A percentile compares a stretch with the other conserved stretches of the same genome.
These are phyloP conservation scores for Xeromyces bisporus DNA, from an alignment of 495 filamentous ascomycete species.

Conservation along the genomic window DNA sequence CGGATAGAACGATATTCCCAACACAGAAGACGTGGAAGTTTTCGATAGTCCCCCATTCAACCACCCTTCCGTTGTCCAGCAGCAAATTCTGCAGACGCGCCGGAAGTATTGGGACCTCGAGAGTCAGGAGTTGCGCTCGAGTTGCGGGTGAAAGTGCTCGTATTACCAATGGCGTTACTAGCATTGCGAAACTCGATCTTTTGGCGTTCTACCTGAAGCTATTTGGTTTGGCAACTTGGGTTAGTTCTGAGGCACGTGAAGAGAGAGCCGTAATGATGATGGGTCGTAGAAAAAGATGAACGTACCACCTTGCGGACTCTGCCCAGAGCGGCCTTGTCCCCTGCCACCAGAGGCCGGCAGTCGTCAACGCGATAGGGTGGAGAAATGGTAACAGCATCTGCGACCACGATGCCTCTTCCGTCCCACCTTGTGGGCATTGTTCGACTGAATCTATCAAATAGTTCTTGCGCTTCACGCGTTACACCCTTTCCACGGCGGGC, in stretches of 20 bases:
- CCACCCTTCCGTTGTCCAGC: slow-evolving; percentile 17
- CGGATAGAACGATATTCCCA: too few relatives aligned
- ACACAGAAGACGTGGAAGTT: too few relatives aligned
- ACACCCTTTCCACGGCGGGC: slow-evolving; percentile 43
- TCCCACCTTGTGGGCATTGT: slow-evolving; percentile 51
- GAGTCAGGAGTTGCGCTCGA: slow-evolving; percentile 1
- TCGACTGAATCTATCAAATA: slow-evolving; percentile 47
- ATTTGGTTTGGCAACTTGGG: neutral
- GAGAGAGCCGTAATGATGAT: too few relatives aligned
- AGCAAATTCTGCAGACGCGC: slow-evolving; percentile 8
- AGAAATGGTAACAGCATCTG: slow-evolving; percentile 44
- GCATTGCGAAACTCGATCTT: slow-evolving; percentile 32
- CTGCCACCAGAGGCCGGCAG: slow-evolving; percentile 32
- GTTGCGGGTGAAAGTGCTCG: slow-evolving; percentile 18
- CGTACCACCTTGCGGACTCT: slow-evolving; percentile 50
- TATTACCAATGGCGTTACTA: slow-evolving; percentile 24
- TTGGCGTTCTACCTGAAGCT: slow-evolving; percentile 35
- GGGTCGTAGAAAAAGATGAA: slow-evolving; percentile 7
- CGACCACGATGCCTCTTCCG: slow-evolving; percentile 43
- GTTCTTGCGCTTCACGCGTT: slow-evolving; percentile 47
- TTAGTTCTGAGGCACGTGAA: too few relatives aligned
- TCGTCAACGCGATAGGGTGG: slow-evolving; percentile 44
- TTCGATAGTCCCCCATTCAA: slow-evolving; percentile 3
- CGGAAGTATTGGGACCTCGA: slow-evolving; percentile 4
- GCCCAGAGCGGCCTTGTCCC: slow-evolving; percentile 32